Conservation (phyloP, 148 eudicot species). For the Vaccinium macrocarpon region DNA sequence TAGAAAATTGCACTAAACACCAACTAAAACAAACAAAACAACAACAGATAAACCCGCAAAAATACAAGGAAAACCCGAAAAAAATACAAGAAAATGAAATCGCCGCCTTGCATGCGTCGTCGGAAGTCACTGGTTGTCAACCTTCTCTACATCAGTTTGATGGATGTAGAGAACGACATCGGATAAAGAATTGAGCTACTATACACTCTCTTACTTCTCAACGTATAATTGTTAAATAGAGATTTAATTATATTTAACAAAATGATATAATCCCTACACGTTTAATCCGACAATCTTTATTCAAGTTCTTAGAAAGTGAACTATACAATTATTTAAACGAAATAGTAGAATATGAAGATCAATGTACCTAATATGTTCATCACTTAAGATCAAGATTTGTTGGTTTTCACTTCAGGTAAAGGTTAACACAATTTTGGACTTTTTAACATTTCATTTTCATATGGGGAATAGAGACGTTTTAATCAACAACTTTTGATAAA, state of each 20-base stretch:
- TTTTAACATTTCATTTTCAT: background rate
- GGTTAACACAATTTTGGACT: background rate
- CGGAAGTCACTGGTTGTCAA: background rate
- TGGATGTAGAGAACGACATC: background rate
- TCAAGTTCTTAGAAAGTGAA: background rate
- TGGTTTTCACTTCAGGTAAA: background rate
- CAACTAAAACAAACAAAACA: no score
- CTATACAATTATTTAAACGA: background rate
- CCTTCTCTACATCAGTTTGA: background rate
- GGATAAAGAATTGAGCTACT: background rate
- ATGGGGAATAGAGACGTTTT: background rate
- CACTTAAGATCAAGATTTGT: background rate
- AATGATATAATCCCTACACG: background rate
- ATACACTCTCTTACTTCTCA: background rate
- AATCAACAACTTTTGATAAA: background rate
- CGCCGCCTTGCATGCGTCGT: no score
- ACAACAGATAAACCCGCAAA: no score
- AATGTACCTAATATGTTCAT: no score
- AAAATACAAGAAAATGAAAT: no score
- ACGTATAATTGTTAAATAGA: background rate
- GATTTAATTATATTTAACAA: background rate
- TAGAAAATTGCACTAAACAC: no score
- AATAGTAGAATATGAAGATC: background rate
- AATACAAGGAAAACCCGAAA: no score
- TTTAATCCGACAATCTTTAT: background rate